Conservation (phyloP, 768 basidiomycete genomes). For the Auricularia sp. region DNA sequence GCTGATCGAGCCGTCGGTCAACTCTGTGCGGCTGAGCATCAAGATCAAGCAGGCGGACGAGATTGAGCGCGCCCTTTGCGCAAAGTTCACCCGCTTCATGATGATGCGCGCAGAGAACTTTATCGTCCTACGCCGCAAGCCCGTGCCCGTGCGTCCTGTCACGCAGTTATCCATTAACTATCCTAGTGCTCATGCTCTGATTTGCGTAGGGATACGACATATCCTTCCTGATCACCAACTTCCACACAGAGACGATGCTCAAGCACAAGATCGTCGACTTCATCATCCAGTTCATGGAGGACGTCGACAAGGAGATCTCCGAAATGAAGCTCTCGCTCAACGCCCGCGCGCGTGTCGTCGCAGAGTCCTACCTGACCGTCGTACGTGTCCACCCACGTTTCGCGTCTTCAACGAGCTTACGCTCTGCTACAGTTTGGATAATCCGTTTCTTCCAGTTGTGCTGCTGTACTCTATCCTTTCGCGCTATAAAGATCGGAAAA, state of each 20-base stretch:
- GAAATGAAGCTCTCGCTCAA: slow-evolving; percentile 98
- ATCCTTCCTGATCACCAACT: slow-evolving; percentile 95
- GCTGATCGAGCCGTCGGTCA: slow-evolving; percentile 92
- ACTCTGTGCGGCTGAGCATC: slow-evolving; percentile 93
- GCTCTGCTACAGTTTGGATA: no score
- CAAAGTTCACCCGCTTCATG: slow-evolving; percentile 98
- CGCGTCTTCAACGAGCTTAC: no score
- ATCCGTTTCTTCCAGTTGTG: no score
- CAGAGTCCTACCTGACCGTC: slow-evolving; percentile 90
- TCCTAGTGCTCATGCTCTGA: no score
- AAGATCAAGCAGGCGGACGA: slow-evolving; percentile 99
- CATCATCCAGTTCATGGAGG: slow-evolving; percentile 99
- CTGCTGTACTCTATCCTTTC: no score
- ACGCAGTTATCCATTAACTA: no score
- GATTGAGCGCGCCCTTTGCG: slow-evolving; percentile 92
- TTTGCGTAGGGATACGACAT: slow-evolving; percentile 84
- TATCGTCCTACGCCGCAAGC: slow-evolving; percentile 89
- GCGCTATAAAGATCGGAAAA: slow-evolving; percentile 9
- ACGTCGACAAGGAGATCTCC: slow-evolving; percentile 98
- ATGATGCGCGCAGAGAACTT: slow-evolving; percentile 98
- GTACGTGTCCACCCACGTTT: slow-evolving; percentile 35
- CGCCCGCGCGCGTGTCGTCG: slow-evolving; percentile 91
- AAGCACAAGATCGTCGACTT: slow-evolving; percentile 99
- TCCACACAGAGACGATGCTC: slow-evolving; percentile 94
- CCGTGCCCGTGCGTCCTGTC: slow-evolving; percentile 55